phyloP scores from a whole-genome alignment of 441 rosid species.

The Adansonia gregorii region DNA sequence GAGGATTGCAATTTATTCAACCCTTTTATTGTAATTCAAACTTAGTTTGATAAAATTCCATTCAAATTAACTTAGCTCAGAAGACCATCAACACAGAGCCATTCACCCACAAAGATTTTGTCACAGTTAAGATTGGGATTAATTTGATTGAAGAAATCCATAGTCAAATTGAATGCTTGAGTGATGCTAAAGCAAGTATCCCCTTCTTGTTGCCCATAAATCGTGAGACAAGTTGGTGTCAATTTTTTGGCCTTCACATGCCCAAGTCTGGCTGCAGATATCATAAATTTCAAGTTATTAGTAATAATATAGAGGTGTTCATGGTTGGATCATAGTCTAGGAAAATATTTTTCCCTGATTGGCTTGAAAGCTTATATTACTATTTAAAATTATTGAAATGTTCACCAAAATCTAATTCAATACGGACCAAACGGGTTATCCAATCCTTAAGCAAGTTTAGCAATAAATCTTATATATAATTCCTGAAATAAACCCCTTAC shows the following conservation, averaged over 20 bases:
- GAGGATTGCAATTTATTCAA: neutral
- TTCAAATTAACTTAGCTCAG: neutral
- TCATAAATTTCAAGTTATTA: neutral
- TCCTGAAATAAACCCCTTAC: too few species aligned
- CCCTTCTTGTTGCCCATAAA: neutral
- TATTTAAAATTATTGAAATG: too few species aligned
- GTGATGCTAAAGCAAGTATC: conserved; percentile 10
- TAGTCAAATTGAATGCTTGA: neutral
- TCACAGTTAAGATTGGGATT: conserved; percentile 10
- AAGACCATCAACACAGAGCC: conserved; percentile 4
- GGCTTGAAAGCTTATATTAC: too few species aligned
- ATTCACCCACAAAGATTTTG: neutral
- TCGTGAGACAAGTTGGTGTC: neutral
- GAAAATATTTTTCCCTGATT: too few species aligned
- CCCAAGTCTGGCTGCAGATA: neutral
- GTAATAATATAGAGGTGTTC: too few species aligned
- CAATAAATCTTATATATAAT: too few species aligned
- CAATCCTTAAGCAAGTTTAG: too few species aligned
- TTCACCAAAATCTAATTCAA: too few species aligned
- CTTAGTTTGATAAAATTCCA: neutral
- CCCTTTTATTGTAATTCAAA: neutral
- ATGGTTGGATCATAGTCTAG: too few species aligned
- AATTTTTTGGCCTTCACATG: neutral
- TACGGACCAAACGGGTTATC: too few species aligned
- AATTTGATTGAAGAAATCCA: neutral